phyloP scores from a whole-genome alignment of 768 basidiomycete genomes.

The Gymnopilus dilepis region DNA sequence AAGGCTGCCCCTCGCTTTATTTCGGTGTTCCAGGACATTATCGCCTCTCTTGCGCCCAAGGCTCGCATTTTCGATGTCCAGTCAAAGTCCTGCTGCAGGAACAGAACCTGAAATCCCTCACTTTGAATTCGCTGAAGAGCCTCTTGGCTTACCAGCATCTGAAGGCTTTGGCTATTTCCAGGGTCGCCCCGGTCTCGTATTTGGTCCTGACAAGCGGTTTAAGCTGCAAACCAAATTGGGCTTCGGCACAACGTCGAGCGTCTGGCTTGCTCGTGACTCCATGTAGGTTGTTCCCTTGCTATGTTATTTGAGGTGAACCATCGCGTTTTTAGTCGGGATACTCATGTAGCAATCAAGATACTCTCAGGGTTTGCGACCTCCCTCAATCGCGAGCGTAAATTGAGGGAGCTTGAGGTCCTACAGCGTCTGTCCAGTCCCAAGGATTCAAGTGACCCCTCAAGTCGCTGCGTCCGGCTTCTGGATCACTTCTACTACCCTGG shows the following conservation, averaged over 20 bases:
- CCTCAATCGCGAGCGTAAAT: constrained; percentile 24
- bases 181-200: constrained; percentile 19
- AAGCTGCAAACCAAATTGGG: constrained; percentile 28
- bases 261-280: constrained; percentile 31
- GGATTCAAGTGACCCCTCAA: background rate
- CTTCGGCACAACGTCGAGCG: constrained; percentile 29
- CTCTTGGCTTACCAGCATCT: constrained; percentile 25
- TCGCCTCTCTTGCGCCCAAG: too few relatives aligned
- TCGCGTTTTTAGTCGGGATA: constrained; percentile 17
- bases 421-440: constrained; percentile 21
- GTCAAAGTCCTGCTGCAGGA: too few relatives aligned
- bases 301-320: background rate
- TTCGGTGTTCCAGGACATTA: too few relatives aligned
- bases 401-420: constrained; percentile 27
- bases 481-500: constrained; percentile 26
- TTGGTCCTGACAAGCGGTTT: constrained; percentile 27
- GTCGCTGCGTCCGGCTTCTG: constrained; percentile 22
- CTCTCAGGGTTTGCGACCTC: constrained; percentile 27
- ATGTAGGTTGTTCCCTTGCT: constrained; percentile 17
- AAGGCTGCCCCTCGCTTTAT: too few relatives aligned
- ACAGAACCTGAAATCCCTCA: too few relatives aligned
- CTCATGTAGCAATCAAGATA: constrained; percentile 27
- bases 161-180: constrained; percentile 29
- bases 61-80: too few relatives aligned
- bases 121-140: too few relatives aligned